Conservation (phyloP, 1,284 basidiomycete genomes). For the Fomitopsis betulina region DNA sequence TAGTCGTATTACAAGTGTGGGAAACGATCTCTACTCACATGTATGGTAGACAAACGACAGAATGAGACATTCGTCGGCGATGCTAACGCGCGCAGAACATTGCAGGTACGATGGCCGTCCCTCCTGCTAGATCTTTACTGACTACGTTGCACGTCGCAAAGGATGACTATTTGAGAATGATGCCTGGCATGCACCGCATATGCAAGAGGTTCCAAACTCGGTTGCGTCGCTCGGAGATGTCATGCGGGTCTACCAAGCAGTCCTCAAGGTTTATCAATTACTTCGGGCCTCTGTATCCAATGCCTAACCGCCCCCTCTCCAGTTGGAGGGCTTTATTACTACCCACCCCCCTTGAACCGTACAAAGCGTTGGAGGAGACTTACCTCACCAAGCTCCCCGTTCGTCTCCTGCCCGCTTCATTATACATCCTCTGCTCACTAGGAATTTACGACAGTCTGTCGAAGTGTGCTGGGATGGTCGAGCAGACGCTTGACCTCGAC, state of each 20-base stretch:
- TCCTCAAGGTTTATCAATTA: constrained; percentile 46
- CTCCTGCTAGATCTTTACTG: neutral
- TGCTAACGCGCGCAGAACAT: constrained; percentile 59
- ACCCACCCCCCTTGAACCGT: constrained; percentile 43
- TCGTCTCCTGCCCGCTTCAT: constrained; percentile 11
- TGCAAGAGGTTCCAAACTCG: constrained; percentile 88
- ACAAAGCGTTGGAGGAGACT: constrained; percentile 53
- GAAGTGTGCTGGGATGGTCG: constrained; percentile 92
- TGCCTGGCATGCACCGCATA: constrained; percentile 94
- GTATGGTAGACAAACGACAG: constrained; percentile 68
- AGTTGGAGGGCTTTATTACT: constrained; percentile 78
- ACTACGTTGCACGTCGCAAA: constrained; percentile 33
- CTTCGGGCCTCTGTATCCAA: neutral
- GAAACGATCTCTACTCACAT: neutral
- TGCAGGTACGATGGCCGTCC: constrained; percentile 54
- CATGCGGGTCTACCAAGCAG: constrained; percentile 92
- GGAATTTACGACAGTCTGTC: constrained; percentile 61
- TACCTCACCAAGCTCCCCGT: constrained; percentile 67
- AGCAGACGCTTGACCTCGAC: constrained; percentile 90
- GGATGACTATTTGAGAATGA: constrained; percentile 83
- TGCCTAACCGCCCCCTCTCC: constrained; percentile 1
- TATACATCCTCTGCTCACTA: constrained; percentile 23
- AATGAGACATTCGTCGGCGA: constrained; percentile 85
- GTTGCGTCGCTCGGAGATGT: constrained; percentile 91
- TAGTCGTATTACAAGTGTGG: neutral